Conservation (phyloP, 257 asterid species). For the Plantago ovata region DNA sequence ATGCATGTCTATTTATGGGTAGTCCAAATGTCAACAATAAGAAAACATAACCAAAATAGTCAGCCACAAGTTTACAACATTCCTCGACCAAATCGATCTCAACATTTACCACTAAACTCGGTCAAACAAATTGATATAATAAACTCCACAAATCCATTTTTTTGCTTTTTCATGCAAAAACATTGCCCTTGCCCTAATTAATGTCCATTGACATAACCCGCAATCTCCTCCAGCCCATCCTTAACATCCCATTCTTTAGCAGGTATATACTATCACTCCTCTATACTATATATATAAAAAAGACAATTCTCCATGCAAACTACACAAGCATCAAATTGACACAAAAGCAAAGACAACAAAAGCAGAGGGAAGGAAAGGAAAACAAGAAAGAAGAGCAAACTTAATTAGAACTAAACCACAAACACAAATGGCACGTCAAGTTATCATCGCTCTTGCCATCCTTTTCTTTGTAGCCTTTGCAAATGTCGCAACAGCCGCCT, state of each 20-base stretch:
- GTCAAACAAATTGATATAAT: background rate
- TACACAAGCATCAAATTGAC: slow-evolving; percentile 35
- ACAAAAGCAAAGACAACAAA: background rate
- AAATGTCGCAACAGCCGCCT: slow-evolving; percentile 36
- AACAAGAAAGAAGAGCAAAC: too few species aligned
- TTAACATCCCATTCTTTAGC: slow-evolving; percentile 33
- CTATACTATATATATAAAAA: too few species aligned
- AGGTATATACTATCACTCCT: too few species aligned
- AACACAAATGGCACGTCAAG: slow-evolving; percentile 55
- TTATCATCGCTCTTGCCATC: slow-evolving; percentile 37
- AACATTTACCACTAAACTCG: too few species aligned
- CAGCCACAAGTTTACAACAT: too few species aligned
- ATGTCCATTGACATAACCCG: slow-evolving; percentile 20
- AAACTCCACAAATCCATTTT: background rate
- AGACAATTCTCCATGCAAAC: too few species aligned
- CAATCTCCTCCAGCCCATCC: slow-evolving; percentile 25
- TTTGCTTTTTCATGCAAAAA: background rate
- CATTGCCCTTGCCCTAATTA: background rate
- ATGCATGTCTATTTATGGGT: too few species aligned
- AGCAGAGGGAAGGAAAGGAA: background rate
- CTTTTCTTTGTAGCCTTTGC: slow-evolving; percentile 32
- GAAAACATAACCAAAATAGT: too few species aligned
- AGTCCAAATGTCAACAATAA: too few species aligned
- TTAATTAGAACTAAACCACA: too few species aligned
- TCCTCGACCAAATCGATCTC: too few species aligned